phyloP scores from a whole-genome alignment of 805 yeast genomes.

The Yamadazyma takamatsuzukensis region DNA sequence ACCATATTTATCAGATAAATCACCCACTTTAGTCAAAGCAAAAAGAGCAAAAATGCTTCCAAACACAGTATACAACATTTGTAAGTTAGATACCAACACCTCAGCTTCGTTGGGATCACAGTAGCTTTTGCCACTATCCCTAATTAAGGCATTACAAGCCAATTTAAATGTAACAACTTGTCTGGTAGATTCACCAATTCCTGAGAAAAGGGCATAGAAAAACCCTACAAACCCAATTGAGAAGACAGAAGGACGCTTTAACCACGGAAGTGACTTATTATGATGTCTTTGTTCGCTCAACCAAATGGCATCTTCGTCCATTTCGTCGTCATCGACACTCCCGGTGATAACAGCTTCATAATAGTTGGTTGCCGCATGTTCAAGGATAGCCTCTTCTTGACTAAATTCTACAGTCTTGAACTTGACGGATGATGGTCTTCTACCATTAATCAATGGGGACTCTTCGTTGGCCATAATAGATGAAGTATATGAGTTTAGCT shows the following conservation, averaged over 20 bases:
- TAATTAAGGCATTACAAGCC: slow-evolving; percentile 22
- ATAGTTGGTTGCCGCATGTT: slow-evolving; percentile 30
- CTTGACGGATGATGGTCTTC: slow-evolving; percentile 7
- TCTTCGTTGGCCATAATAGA: too few species aligned
- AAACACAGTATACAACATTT: slow-evolving; percentile 39
- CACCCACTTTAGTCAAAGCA: slow-evolving; percentile 51
- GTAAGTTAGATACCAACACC: slow-evolving; percentile 44
- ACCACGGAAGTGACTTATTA: slow-evolving; percentile 48
- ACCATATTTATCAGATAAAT: slow-evolving; percentile 37
- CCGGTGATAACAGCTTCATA: slow-evolving; percentile 38
- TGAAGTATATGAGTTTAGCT: too few species aligned
- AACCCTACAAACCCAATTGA: slow-evolving; percentile 44
- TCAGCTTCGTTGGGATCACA: slow-evolving; percentile 35
- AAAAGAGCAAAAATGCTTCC: slow-evolving; percentile 45
- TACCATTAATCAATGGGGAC: too few species aligned
- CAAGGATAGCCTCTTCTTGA: slow-evolving; percentile 15
- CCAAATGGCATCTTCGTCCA: slow-evolving; percentile 45
- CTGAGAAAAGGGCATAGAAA: slow-evolving; percentile 38
- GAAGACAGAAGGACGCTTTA: slow-evolving; percentile 53
- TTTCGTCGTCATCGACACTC: slow-evolving; percentile 26
- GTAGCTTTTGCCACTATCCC: slow-evolving; percentile 8
- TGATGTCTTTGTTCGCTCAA: slow-evolving; percentile 45
- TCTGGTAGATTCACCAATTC: slow-evolving; percentile 40
- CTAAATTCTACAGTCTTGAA: slow-evolving; percentile 5
- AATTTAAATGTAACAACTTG: slow-evolving; percentile 28